Base-by-base conservation (phyloP, 176 grass and related monocot species). In the Ananas comosus region DNA sequence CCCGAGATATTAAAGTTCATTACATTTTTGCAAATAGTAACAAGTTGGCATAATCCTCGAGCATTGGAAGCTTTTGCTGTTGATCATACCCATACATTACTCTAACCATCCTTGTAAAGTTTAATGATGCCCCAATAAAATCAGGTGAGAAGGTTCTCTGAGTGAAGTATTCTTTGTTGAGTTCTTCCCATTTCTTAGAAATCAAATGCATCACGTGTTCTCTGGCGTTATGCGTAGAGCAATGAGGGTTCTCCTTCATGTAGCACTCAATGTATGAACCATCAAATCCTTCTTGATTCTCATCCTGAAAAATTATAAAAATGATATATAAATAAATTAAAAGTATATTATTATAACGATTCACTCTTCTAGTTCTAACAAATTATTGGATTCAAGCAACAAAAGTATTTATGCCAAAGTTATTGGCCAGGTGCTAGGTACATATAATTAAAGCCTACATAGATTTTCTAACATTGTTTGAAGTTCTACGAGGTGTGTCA, bases 241-340 rank as follows among this genome's bases (percentile, higher is more conserved):
- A 71, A 1, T 49, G 13, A 12, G 87, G 76, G 70, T 96, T 96
- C 66, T 96, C 87, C 48, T 70, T 87, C 53, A 80, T 28, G 78
- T 85, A 87, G 17, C 77, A 78, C 5, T 80, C 68, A 47, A 82
- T 68, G 22, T 85, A 90, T 0, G 87, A 96, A 17, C 91, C 87
- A 56, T 96, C 91, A 3, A 84, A 48, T 12, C 84, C 91, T 50
- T 85, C 73, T 1, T 95, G 91, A 0, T 54, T 70, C 63, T 95
- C 91, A 13, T 96, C 87, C 87, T 95, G 54, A 24, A 56, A 56
- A 56, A 56, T 13, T 1, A 18, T n/a, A 12, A 57, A 57, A 57
- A 13, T 12, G 6, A 57, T 6, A 57, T n/a, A 57, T 57, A 16
- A 8, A 5, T 16, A 17, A 23, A 23, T 23, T 23, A 23, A 2